Evolutionary conservation across 2,329 filamentous ascomycete genomes (phyloP).

Genomic region (Corinectria fuckeliana): DNA sequence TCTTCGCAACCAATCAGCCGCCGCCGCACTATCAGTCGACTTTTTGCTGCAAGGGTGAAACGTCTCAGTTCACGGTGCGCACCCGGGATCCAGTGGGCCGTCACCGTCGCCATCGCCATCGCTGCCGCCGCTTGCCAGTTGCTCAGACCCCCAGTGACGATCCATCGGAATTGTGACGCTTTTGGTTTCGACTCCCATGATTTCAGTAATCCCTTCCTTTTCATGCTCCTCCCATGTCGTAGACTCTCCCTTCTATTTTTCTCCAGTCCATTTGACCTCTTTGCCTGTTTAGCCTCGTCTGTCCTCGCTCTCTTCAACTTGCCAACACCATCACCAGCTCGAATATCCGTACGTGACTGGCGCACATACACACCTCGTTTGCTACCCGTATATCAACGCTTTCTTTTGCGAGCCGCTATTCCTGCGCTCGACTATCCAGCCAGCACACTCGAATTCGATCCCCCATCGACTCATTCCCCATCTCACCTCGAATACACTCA

Average conservation of each 20-base stretch:
- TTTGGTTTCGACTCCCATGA: conserved; percentile 34
- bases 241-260: conserved; percentile 18
- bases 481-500: neutral
- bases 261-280: conserved; percentile 6
- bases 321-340: neutral
- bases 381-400: conserved; percentile 14
- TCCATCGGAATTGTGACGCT: conserved; percentile 34
- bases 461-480: neutral
- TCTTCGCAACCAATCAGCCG: conserved; percentile 28
- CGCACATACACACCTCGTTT: conserved; percentile 24
- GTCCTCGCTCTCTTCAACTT: conserved; percentile 1
- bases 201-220: conserved; percentile 21
- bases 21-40: conserved; percentile 32
- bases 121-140: conserved; percentile 14
- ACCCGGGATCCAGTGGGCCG: conserved; percentile 24
- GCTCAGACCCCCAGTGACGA: conserved; percentile 1
- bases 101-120: conserved; percentile 31
- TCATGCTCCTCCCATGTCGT: neutral
- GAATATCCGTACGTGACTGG: conserved; percentile 34
- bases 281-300: conserved; percentile 11
- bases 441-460: conserved; percentile 12
- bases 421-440: conserved; percentile 11
- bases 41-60: conserved; percentile 54
- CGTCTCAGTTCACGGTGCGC: conserved; percentile 36
- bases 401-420: neutral